These are phyloP conservation scores for Brachypodium distachyon DNA, from an alignment of 202 grass and related monocot genomes.

Conservation along the genomic window DNA sequence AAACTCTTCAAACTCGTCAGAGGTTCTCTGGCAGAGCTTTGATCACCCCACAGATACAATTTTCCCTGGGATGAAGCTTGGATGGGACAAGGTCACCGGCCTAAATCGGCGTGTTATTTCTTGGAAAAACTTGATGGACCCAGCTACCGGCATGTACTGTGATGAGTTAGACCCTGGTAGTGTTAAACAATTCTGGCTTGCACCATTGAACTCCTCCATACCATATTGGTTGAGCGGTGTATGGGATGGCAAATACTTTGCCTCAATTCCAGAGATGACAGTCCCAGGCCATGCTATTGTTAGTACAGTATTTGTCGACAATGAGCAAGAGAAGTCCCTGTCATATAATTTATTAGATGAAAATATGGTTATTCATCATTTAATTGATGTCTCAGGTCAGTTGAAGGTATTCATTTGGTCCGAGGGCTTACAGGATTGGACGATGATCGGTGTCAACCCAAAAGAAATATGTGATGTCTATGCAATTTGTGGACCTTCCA, in stretches of 20 bases:
- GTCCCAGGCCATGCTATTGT: fast-evolving
- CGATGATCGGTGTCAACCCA: neutral
- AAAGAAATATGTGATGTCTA: slow-evolving; percentile 9
- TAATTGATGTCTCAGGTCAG: slow-evolving; percentile 16
- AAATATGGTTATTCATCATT: neutral
- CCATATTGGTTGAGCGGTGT: slow-evolving; percentile 23
- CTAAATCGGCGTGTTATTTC: neutral
- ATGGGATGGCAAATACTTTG: slow-evolving; percentile 19
- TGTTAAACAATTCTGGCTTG: neutral
- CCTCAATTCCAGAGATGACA: neutral
- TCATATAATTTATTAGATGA: slow-evolving; percentile 4
- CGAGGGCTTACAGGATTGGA: neutral
- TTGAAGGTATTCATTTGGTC: neutral
- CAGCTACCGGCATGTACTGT: slow-evolving; percentile 25
- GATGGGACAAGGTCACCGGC: slow-evolving; percentile 28
- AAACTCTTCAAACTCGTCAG: slow-evolving; percentile 15
- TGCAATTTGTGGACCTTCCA: slow-evolving; percentile 26
- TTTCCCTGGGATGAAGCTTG: slow-evolving; percentile 22
- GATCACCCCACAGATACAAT: slow-evolving; percentile 40
- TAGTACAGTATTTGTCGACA: neutral
- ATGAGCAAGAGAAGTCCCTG: slow-evolving; percentile 25
- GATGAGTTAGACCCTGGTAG: neutral
- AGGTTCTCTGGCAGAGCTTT: slow-evolving; percentile 52
- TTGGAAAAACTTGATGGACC: slow-evolving; percentile 18
- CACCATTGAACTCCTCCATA: neutral